A percentile compares a stretch with the other conserved stretches of the same genome.
Evolutionary conservation across 805 yeast species (phyloP).

Genomic region (Debaryomyces castellii): DNA sequence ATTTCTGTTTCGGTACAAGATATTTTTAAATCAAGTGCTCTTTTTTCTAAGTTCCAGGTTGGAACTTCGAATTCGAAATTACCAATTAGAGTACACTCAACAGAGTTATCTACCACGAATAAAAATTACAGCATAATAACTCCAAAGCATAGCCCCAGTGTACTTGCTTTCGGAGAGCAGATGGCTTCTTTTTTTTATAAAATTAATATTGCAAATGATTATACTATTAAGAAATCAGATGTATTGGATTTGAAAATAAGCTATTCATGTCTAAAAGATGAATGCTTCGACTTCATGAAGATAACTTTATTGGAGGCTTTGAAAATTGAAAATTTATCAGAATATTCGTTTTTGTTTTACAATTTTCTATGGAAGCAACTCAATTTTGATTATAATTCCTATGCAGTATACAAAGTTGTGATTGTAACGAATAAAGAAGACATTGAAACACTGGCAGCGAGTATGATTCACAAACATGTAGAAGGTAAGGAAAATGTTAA

Average conservation of each 20-base stretch:
- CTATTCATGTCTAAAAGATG: conserved; percentile 48
- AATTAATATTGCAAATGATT: conserved; percentile 29
- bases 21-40: conserved; percentile 54
- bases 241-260: conserved; percentile 41
- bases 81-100: conserved; percentile 56
- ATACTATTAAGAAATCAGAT: conserved; percentile 26
- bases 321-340: conserved; percentile 7
- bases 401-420: conserved; percentile 21
- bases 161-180: conserved; percentile 64
- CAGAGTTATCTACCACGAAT: conserved; percentile 33
- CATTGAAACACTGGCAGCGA: conserved; percentile 13
- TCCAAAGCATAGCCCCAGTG: conserved; percentile 25
- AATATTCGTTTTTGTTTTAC: conserved; percentile 24
- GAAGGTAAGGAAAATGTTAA: conserved; percentile 6
- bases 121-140: conserved; percentile 22
- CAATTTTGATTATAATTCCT: conserved; percentile 30
- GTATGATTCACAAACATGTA: conserved; percentile 10
- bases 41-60: conserved; percentile 69
- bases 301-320: conserved; percentile 12
- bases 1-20: conserved; percentile 82
- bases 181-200: conserved; percentile 63
- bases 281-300: conserved; percentile 29
- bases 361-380: conserved; percentile 15
- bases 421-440: conserved; percentile 18
- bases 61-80: conserved; percentile 51